These are phyloP conservation scores for Amniculicola lignicola DNA, from an alignment of 495 filamentous ascomycete genomes.

Conservation along the genomic window DNA sequence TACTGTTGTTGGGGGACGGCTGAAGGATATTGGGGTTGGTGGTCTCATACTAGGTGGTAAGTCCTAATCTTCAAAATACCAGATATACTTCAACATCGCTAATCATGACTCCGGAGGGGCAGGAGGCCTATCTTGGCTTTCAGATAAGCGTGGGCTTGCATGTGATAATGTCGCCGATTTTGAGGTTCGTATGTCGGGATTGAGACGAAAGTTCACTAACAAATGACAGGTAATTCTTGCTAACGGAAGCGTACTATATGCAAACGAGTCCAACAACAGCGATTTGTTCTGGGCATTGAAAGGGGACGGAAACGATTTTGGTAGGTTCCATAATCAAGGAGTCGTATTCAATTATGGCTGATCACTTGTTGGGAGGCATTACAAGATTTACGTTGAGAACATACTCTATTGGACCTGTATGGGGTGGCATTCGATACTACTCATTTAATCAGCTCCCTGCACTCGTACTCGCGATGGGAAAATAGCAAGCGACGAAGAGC, in stretches of 20 bases:
- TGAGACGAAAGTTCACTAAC: background rate
- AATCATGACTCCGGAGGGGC: background rate
- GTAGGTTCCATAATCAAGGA: no score
- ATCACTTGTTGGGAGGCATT: background rate
- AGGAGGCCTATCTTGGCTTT: slow-evolving; percentile 10
- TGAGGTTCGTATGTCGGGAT: background rate
- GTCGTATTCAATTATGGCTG: background rate
- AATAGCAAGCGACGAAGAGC: no score
- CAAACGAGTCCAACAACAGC: background rate
- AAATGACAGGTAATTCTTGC: slow-evolving; percentile 3
- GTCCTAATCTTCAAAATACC: background rate
- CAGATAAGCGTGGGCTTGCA: slow-evolving; percentile 1
- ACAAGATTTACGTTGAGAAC: slow-evolving; percentile 2
- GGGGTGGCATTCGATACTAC: no score
- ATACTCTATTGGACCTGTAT: background rate
- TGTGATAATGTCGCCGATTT: slow-evolving; percentile 16
- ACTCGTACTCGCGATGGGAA: no score
- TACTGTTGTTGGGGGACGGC: no score
- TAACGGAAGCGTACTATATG: background rate
- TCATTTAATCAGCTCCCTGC: no score
- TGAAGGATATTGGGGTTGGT: no score
- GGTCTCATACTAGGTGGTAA: background rate
- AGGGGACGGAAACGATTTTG: slow-evolving; percentile 9
- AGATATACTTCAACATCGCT: no score
- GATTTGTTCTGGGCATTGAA: slow-evolving; percentile 13